Conservation (phyloP, 2,329 filamentous ascomycete species). For the Neofusicoccum parvum region DNA sequence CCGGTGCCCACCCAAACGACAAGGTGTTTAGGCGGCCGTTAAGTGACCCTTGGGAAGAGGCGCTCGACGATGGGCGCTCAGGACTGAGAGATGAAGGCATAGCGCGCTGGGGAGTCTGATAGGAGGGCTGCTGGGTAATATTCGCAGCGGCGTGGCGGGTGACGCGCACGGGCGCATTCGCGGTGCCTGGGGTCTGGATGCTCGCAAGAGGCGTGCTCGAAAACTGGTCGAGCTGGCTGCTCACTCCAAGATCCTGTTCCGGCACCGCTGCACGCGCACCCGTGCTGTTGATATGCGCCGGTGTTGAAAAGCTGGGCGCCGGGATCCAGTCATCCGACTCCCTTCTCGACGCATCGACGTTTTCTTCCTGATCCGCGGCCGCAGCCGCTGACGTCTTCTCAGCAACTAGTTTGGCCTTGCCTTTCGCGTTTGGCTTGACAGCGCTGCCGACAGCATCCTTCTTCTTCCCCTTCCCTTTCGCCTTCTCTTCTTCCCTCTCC, state of each 20-base stretch:
- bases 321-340: conserved; percentile 39
- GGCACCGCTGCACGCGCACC: conserved; percentile 22
- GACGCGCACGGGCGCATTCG: conserved; percentile 16
- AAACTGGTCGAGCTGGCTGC: conserved; percentile 24
- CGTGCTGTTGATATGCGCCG: conserved; percentile 22
- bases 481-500: conserved; percentile 24
- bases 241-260: conserved; percentile 31
- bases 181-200: neutral
- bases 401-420: conserved; percentile 21
- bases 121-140: conserved; percentile 26
- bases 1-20: conserved; percentile 26
- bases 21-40: conserved; percentile 26
- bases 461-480: conserved; percentile 29
- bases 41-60: conserved; percentile 32
- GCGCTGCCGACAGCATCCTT: conserved; percentile 29
- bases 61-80: conserved; percentile 34
- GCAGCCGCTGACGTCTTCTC: conserved; percentile 22
- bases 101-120: conserved; percentile 29
- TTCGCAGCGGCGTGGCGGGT: neutral
- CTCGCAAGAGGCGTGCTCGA: conserved; percentile 22
- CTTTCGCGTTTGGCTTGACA: conserved; percentile 25
- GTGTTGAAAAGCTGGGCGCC: conserved; percentile 28
- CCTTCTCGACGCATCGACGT: conserved; percentile 35
- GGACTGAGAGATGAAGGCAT: conserved; percentile 27
- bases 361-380: conserved; percentile 26